Conservation (phyloP, 139 green algal species). For the Mesostigma viride region DNA sequence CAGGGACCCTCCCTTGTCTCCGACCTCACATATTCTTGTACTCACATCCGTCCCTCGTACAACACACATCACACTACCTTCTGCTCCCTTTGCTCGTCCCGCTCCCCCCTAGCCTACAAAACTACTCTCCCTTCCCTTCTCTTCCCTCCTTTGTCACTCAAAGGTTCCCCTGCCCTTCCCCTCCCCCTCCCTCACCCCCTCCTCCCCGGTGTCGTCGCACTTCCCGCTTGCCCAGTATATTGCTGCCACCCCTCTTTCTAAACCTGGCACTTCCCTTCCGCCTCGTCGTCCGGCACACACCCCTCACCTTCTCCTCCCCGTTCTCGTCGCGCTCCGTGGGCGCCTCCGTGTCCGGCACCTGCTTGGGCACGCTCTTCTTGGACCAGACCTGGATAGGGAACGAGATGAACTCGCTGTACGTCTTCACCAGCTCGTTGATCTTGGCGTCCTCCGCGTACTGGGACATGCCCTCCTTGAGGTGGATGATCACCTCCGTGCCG, state of each 20-base stretch:
- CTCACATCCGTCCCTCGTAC: too few species aligned
- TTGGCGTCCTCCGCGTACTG: slow-evolving; percentile 65
- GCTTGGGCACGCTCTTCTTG: slow-evolving; percentile 36
- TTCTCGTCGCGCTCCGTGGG: slow-evolving; percentile 37
- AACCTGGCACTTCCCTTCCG: too few species aligned
- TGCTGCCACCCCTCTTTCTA: too few species aligned
- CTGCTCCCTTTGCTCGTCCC: too few species aligned
- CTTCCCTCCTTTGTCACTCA: slow-evolving; percentile 46
- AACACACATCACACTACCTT: too few species aligned
- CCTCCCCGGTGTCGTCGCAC: too few species aligned
- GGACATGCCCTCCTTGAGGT: slow-evolving; percentile 83
- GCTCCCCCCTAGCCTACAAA: too few species aligned
- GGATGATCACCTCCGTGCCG: slow-evolving; percentile 78
- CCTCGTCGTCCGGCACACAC: too few species aligned
- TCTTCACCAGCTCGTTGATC: slow-evolving; percentile 78
- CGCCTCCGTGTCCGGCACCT: slow-evolving; percentile 70
- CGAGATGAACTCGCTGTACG: slow-evolving; percentile 96
- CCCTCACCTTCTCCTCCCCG: too few species aligned
- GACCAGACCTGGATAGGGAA: slow-evolving; percentile 92
- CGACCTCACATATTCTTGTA: too few species aligned
- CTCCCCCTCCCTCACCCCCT: slow-evolving; percentile 7
- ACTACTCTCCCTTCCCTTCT: slow-evolving; percentile 19
- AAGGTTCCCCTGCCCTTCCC: slow-evolving; percentile 50
- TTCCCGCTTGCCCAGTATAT: too few species aligned
- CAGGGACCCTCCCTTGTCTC: too few species aligned